Evolutionary conservation across 2,329 filamentous ascomycete genomes (phyloP).

Genomic region (Lasiodiplodia sp.): DNA sequence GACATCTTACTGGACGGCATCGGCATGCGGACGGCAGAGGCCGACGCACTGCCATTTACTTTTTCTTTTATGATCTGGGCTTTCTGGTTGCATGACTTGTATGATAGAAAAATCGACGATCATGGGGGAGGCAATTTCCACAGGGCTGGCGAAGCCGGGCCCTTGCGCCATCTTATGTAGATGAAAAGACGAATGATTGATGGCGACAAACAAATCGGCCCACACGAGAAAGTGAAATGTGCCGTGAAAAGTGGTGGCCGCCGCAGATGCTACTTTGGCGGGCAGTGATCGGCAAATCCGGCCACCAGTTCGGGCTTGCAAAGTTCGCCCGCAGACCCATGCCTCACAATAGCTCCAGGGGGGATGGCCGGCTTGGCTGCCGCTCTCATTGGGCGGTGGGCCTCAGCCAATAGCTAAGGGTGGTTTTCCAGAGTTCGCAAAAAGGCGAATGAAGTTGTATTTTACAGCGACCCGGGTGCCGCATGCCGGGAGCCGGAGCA

Average conservation of each 20-base stretch:
- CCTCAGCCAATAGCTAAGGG: background rate
- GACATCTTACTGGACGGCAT: conserved; percentile 4
- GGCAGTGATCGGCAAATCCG: background rate
- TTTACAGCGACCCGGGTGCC: background rate
- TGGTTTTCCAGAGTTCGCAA: background rate
- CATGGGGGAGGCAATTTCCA: background rate
- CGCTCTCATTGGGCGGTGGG: background rate
- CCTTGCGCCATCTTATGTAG: background rate
- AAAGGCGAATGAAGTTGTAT: background rate
- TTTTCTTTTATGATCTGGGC: conserved; percentile 5
- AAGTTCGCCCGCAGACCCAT: background rate
- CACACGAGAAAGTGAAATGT: conserved; percentile 1
- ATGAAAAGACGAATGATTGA: background rate
- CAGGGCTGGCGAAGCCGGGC: conserved; percentile 2
- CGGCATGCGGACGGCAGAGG: background rate
- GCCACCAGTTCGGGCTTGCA: conserved; percentile 4
- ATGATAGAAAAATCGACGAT: background rate
- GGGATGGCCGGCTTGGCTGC: conserved; percentile 10
- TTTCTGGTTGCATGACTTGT: conserved; percentile 2
- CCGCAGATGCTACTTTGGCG: background rate
- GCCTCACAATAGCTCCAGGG: conserved; percentile 8
- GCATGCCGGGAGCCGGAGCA: background rate
- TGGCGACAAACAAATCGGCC: conserved; percentile 9
- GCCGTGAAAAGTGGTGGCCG: conserved; percentile 4
- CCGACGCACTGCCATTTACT: background rate